Conservation (phyloP, 2,329 filamentous ascomycete genomes). For the Ophiocordyceps robertsii region DNA sequence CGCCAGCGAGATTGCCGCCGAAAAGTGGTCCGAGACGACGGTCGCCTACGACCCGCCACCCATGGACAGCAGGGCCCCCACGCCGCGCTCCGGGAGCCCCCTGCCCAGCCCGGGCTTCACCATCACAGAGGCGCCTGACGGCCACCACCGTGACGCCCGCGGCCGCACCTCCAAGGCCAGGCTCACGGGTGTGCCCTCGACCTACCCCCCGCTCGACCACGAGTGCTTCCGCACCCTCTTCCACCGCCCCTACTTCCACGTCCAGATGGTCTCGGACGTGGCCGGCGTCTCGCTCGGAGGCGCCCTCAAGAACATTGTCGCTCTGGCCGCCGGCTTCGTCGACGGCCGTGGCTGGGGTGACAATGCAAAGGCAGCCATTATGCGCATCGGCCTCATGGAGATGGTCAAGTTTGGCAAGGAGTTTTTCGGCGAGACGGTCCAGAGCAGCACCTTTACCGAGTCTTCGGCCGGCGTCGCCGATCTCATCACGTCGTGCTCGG, state of each 20-base stretch:
- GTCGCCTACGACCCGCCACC: conserved; percentile 89
- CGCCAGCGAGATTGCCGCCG: conserved; percentile 81
- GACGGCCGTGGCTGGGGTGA: conserved; percentile 95
- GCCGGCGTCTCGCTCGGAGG: conserved; percentile 90
- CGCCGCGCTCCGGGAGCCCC: conserved; percentile 33
- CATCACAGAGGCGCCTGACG: conserved; percentile 40
- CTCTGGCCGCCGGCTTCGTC: conserved; percentile 86
- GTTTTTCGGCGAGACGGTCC: conserved; percentile 77
- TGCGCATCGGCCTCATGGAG: conserved; percentile 89
- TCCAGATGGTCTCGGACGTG: conserved; percentile 87
- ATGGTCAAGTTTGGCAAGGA: conserved; percentile 93
- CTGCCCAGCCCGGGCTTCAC: conserved; percentile 29
- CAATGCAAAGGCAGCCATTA: conserved; percentile 96
- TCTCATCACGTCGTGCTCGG: conserved; percentile 84
- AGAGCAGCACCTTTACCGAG: conserved; percentile 84
- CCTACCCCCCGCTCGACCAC: conserved; percentile 82
- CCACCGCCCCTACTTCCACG: conserved; percentile 95
- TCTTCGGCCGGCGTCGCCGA: conserved; percentile 92
- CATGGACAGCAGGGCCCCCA: conserved; percentile 67
- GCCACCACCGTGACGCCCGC: conserved; percentile 55
- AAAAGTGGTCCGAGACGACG: conserved; percentile 96
- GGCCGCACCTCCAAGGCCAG: conserved; percentile 54
- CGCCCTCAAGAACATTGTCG: conserved; percentile 93
- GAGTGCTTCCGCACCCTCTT: conserved; percentile 73
- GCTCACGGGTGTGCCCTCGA: conserved; percentile 61